Evolutionary conservation across 1,284 basidiomycete species (phyloP).

Genomic region (Boletus subluridellus): DNA sequence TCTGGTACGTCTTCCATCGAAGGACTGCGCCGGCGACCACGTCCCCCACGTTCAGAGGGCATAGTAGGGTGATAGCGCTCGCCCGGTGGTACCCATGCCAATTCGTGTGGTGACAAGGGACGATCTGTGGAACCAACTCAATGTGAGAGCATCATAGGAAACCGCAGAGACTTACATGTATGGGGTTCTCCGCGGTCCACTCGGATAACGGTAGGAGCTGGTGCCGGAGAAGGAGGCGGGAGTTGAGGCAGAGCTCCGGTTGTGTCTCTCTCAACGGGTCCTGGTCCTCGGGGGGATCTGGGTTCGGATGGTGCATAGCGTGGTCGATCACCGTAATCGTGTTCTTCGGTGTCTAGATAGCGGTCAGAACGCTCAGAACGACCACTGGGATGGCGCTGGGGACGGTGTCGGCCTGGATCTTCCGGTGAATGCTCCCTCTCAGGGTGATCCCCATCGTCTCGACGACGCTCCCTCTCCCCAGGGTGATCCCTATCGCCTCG

Average conservation of each 20-base stretch:
- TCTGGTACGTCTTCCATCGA: conserved; percentile 13
- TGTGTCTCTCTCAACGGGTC: conserved; percentile 12
- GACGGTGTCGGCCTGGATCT: conserved; percentile 11
- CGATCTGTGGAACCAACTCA: conserved; percentile 19
- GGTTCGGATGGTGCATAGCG: conserved; percentile 7
- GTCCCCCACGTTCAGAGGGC: conserved; percentile 8
- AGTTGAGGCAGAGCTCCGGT: conserved; percentile 1
- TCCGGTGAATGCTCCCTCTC: conserved; percentile 3
- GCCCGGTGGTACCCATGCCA: conserved; percentile 9
- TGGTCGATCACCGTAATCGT: conserved; percentile 14
- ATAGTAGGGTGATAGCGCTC: conserved; percentile 12
- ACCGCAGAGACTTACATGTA: conserved; percentile 17
- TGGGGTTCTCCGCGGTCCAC: conserved; percentile 11
- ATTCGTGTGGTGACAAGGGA: conserved; percentile 11
- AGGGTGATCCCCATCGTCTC: neutral
- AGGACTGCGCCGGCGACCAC: neutral
- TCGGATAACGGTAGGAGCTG: conserved; percentile 33
- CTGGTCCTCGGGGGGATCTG: conserved; percentile 12
- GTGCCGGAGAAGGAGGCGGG: conserved; percentile 21
- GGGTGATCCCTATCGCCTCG: neutral
- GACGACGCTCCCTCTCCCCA: no score
- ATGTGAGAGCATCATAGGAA: neutral
- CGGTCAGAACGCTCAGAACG: conserved; percentile 20
- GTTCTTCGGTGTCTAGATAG: conserved; percentile 19
- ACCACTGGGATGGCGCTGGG: conserved; percentile 17